These are phyloP conservation scores for Peribolospora kevripleyi DNA, from an alignment of 768 basidiomycete species.

Conservation along the genomic window DNA sequence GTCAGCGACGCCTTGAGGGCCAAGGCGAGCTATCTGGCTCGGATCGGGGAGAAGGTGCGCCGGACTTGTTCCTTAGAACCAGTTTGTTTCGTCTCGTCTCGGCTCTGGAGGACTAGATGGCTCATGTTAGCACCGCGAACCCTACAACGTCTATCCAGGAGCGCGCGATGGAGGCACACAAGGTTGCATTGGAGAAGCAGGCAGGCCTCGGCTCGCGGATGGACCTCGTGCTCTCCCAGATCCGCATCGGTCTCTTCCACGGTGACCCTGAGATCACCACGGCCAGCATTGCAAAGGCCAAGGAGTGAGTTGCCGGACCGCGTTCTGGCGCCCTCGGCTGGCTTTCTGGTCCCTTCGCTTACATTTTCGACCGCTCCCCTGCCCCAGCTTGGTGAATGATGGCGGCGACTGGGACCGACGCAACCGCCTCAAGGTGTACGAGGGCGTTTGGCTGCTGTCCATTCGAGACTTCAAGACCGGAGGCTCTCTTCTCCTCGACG, in stretches of 20 bases:
- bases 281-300: constrained; percentile 48
- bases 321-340: neutral
- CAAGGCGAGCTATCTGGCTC: constrained; percentile 58
- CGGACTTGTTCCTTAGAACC: too few species aligned
- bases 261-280: constrained; percentile 47
- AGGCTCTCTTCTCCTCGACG: constrained; percentile 66
- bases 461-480: constrained; percentile 78
- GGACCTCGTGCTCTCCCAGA: constrained; percentile 69
- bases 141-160: constrained; percentile 28
- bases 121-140: too few species aligned
- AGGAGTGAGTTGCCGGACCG: constrained; percentile 32
- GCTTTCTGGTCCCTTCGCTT: neutral
- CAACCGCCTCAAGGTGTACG: constrained; percentile 89
- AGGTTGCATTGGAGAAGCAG: constrained; percentile 66
- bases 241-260: constrained; percentile 78
- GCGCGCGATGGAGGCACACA: constrained; percentile 51
- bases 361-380: neutral
- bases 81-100: too few species aligned
- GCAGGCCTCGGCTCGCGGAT: constrained; percentile 80
- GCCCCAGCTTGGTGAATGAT: constrained; percentile 54
- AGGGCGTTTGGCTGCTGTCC: constrained; percentile 56
- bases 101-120: too few species aligned
- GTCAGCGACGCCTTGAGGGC: constrained; percentile 68
- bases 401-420: constrained; percentile 97
- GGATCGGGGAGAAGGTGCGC: constrained; percentile 56